phyloP scores from a whole-genome alignment of 73 alveolate genomes.

The Uronychia binucleata region DNA sequence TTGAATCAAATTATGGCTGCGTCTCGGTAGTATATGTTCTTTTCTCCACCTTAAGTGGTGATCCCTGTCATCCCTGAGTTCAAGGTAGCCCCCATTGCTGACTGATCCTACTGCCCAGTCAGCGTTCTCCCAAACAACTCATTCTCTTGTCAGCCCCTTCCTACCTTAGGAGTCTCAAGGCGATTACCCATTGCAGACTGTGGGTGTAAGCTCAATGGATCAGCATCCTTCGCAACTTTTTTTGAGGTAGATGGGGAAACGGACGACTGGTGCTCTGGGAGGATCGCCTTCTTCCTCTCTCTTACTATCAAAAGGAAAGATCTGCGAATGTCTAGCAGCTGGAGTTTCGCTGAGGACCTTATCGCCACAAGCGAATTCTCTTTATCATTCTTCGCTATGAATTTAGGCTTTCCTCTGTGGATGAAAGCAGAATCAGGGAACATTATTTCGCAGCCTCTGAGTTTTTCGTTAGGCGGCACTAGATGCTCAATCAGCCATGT shows the following conservation, averaged over 20 bases:
- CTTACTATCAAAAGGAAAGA: constrained; percentile 31
- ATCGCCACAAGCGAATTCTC: constrained; percentile 25
- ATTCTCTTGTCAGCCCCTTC: neutral
- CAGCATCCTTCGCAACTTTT: too few species aligned
- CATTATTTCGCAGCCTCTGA: constrained; percentile 34
- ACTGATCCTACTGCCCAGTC: neutral
- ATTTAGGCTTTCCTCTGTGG: constrained; percentile 41
- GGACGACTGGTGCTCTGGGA: too few species aligned
- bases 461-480: constrained; percentile 38
- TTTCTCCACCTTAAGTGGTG: constrained; percentile 15
- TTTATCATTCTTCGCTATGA: constrained; percentile 46
- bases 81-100: neutral
- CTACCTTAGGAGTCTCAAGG: neutral
- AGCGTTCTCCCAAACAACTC: neutral
- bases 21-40: constrained; percentile 27
- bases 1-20: constrained; percentile 31
- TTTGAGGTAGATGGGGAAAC: too few species aligned
- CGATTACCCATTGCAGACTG: neutral
- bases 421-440: constrained; percentile 55
- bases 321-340: constrained; percentile 34
- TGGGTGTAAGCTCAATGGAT: too few species aligned
- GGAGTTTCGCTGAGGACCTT: constrained; percentile 17
- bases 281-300: too few species aligned
- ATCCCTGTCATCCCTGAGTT: constrained; percentile 19
- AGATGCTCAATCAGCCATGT: constrained; percentile 25